These are phyloP conservation scores for Umbilicaria muhlenbergii DNA, from an alignment of 495 filamentous ascomycete species.

Conservation along the genomic window DNA sequence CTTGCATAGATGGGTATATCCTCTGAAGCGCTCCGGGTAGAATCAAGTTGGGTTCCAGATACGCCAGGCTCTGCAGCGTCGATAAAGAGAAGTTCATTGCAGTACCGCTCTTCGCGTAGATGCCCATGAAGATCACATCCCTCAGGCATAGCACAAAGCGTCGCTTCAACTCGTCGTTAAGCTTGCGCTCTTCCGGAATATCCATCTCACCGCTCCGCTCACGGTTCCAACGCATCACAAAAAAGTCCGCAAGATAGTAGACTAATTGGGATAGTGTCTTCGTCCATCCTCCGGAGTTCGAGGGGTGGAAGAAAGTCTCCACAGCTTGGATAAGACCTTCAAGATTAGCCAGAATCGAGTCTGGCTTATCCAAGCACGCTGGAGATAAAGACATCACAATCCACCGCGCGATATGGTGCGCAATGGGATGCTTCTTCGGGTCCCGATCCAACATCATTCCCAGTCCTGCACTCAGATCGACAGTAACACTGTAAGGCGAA, in stretches of 20 bases:
- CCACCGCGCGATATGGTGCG: constrained; percentile 89
- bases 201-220: constrained; percentile 87
- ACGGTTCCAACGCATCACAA: constrained; percentile 94
- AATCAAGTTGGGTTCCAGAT: constrained; percentile 82
- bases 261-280: constrained; percentile 78
- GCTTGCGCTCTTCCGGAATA: constrained; percentile 57
- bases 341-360: constrained; percentile 68
- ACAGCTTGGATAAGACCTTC: constrained; percentile 92
- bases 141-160: constrained; percentile 82
- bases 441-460: constrained; percentile 81
- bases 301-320: constrained; percentile 98
- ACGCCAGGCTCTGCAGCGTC: constrained; percentile 75
- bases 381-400: constrained; percentile 90
- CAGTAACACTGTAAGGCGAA: constrained; percentile 68
- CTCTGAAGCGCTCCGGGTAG: constrained; percentile 86
- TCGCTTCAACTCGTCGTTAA: constrained; percentile 66
- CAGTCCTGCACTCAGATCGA: constrained; percentile 71
- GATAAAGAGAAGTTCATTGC: constrained; percentile 85
- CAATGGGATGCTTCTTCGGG: constrained; percentile 76
- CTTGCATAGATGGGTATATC: constrained; percentile 93
- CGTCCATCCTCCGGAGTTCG: constrained; percentile 88
- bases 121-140: constrained; percentile 95
- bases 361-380: constrained; percentile 55
- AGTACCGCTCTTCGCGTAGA: constrained; percentile 85
- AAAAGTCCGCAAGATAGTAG: constrained; percentile 88